A percentile compares a stretch with the other conserved stretches of the same genome.
Conservation (phyloP, 495 filamentous ascomycete species). For the Jackrogersella multiformis region DNA sequence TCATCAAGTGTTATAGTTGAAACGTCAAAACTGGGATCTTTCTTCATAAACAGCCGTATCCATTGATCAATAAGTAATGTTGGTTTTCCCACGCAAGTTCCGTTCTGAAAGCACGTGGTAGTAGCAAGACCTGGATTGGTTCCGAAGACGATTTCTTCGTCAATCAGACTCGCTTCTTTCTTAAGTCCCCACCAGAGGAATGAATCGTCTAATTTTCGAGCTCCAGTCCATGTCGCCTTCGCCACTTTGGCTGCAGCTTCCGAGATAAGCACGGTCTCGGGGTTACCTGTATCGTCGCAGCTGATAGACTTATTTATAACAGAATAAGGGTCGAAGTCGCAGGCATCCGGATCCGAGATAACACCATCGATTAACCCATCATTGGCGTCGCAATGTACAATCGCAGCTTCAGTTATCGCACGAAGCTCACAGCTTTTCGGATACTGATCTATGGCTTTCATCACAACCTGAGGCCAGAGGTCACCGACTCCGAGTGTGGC, state of each 20-base stretch:
- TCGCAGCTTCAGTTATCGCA: conserved; percentile 42
- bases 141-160: not conserved
- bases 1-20: conserved; percentile 22
- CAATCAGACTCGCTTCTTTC: conserved; percentile 17
- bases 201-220: conserved; percentile 12
- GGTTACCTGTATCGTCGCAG: conserved; percentile 19
- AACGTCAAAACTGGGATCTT: conserved; percentile 36
- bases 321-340: conserved; percentile 48
- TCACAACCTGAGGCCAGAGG: conserved; percentile 45
- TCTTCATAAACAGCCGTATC: conserved; percentile 35
- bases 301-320: conserved; percentile 42
- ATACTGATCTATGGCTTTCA: conserved; percentile 38
- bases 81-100: conserved; percentile 31
- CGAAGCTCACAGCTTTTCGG: conserved; percentile 40
- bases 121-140: conserved; percentile 21
- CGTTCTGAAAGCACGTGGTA: conserved; percentile 24
- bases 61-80: conserved; percentile 13
- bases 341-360: conserved; percentile 48
- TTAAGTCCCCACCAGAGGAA: conserved; percentile 30
- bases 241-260: conserved; percentile 28
- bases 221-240: conserved; percentile 40
- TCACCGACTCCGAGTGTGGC: conserved; percentile 11
- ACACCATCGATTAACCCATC: conserved; percentile 53
- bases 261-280: conserved; percentile 18
- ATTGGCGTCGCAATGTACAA: conserved; percentile 49